These are phyloP conservation scores for Leccinum barrowsii DNA, from an alignment of 768 basidiomycete genomes.

Conservation along the genomic window DNA sequence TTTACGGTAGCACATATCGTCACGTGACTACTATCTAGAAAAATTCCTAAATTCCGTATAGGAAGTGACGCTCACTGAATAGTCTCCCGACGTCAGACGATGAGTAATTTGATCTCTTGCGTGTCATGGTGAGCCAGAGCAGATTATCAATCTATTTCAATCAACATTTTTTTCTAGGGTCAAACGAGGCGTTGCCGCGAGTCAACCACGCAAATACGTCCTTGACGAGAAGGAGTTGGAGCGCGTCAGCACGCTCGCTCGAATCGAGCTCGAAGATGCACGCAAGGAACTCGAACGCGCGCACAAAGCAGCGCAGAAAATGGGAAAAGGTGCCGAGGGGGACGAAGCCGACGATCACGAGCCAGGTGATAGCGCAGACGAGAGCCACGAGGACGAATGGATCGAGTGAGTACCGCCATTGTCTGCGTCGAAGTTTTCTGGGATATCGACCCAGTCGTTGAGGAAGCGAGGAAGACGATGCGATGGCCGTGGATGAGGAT, in stretches of 20 bases:
- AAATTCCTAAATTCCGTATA: constrained; percentile 3
- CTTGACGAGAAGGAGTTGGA: constrained; percentile 88
- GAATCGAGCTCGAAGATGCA: constrained; percentile 88
- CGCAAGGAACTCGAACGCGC: constrained; percentile 79
- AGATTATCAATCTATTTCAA: neutral
- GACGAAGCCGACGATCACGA: constrained; percentile 67
- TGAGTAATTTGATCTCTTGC: constrained; percentile 75
- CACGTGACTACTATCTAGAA: constrained; percentile 16
- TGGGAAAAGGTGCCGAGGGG: constrained; percentile 64
- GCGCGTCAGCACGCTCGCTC: constrained; percentile 82
- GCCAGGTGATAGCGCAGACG: constrained; percentile 36
- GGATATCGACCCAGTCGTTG: constrained; percentile 15
- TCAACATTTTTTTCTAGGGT: constrained; percentile 47
- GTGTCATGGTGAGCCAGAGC: constrained; percentile 48
- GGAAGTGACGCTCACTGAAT: neutral
- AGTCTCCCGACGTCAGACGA: constrained; percentile 23
- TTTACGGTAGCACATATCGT: neutral
- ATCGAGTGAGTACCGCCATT: constrained; percentile 71
- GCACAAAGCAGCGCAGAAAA: constrained; percentile 67
- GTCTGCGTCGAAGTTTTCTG: constrained; percentile 4
- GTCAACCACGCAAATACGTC: constrained; percentile 81
- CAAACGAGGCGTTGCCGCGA: constrained; percentile 68
- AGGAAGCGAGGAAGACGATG: constrained; percentile 47
- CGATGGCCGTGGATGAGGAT: constrained; percentile 59
- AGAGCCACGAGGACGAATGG: constrained; percentile 61